Percentiles rank a stretch among this genome's conserved stretches.
Evolutionary conservation across 306 rosid species (phyloP).

Genomic region (Adenanthera pavonina): DNA sequence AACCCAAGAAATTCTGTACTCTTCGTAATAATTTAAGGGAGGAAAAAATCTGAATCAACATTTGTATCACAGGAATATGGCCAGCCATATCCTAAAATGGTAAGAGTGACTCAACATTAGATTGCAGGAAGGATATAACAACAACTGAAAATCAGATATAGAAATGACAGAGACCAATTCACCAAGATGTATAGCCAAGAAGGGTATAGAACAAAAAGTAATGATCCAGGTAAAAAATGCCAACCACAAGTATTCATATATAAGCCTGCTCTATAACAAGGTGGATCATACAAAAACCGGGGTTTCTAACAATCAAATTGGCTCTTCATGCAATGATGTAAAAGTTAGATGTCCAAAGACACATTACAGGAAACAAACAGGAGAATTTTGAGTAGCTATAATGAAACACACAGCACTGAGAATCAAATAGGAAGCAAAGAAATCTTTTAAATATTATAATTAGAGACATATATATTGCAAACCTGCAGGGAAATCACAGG

Average conservation of each 20-base stretch:
- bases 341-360: slow-evolving; percentile 19
- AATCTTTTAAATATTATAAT: slow-evolving; percentile 7
- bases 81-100: background rate
- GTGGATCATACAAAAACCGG: background rate
- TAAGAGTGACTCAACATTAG: background rate
- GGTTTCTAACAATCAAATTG: slow-evolving; percentile 26
- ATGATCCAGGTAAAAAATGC: background rate
- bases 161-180: background rate
- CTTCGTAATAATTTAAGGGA: background rate
- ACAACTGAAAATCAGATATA: slow-evolving; percentile 10
- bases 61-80: background rate
- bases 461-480: slow-evolving; percentile 38
- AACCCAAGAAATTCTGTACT: slow-evolving; percentile 22
- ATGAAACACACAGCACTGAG: slow-evolving; percentile 15
- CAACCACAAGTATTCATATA: background rate
- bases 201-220: background rate
- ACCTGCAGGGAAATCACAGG: slow-evolving; percentile 98
- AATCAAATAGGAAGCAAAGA: slow-evolving; percentile 24
- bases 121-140: slow-evolving; percentile 8
- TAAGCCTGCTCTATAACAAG: background rate
- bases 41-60: background rate
- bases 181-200: background rate
- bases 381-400: slow-evolving; percentile 20
- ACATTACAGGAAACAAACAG: slow-evolving; percentile 29
- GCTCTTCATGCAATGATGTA: slow-evolving; percentile 12